phyloP scores from a whole-genome alignment of 2,329 filamentous ascomycete species.

The Neonectria neomacrospora region DNA sequence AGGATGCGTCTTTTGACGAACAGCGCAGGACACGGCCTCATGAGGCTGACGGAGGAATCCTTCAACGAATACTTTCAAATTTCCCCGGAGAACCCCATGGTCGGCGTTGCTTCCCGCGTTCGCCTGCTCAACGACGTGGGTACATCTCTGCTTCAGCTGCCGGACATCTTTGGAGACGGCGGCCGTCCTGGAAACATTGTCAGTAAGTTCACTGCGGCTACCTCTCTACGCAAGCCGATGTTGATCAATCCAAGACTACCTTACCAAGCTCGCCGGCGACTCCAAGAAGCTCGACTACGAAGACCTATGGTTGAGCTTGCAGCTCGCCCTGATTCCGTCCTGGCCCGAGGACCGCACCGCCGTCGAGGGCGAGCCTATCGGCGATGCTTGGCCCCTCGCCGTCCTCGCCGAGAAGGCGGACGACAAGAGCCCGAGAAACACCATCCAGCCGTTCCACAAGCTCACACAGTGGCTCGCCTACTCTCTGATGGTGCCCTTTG shows the following conservation, averaged over 20 bases:
- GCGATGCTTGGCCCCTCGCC: slow-evolving; percentile 61
- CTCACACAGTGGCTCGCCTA: slow-evolving; percentile 80
- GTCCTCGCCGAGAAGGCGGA: slow-evolving; percentile 30
- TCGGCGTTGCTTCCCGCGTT: slow-evolving; percentile 57
- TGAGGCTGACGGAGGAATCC: slow-evolving; percentile 45
- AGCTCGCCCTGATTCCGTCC: slow-evolving; percentile 57
- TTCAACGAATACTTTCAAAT: slow-evolving; percentile 58
- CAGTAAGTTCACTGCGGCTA: slow-evolving; percentile 46
- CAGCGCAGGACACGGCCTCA: slow-evolving; percentile 48
- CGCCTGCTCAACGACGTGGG: slow-evolving; percentile 56
- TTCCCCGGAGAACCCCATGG: slow-evolving; percentile 55
- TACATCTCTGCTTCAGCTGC: slow-evolving; percentile 50
- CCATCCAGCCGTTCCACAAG: slow-evolving; percentile 66
- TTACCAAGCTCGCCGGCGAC: slow-evolving; percentile 44
- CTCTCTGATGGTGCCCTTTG: slow-evolving; percentile 74
- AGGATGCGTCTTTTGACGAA: not conserved
- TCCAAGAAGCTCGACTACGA: slow-evolving; percentile 51
- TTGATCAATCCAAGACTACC: slow-evolving; percentile 49
- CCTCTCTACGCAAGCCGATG: fast-evolving
- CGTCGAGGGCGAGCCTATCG: slow-evolving; percentile 55
- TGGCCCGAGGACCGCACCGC: slow-evolving; percentile 65
- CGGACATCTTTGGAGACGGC: slow-evolving; percentile 53
- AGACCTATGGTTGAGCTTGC: slow-evolving; percentile 55
- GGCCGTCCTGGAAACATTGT: slow-evolving; percentile 60
- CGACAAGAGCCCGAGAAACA: not conserved